These are phyloP conservation scores for Komagataella phaffii DNA, from an alignment of 805 yeast species.

Conservation along the genomic window DNA sequence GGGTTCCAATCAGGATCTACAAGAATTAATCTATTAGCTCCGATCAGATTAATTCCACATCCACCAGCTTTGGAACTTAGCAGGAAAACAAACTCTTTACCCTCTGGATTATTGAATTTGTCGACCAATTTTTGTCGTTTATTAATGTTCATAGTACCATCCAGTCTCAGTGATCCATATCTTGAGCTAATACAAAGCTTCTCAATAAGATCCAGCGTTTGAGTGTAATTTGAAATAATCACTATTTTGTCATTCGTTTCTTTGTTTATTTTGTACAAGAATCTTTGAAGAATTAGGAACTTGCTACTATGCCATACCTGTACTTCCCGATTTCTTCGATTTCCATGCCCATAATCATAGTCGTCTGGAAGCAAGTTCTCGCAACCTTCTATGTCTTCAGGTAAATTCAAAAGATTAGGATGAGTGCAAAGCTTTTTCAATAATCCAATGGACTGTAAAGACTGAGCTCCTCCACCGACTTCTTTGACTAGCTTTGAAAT, in stretches of 20 bases:
- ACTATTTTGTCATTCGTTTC: conserved; percentile 95
- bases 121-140: conserved; percentile 91
- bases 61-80: conserved; percentile 97
- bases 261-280: conserved; percentile 56
- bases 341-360: conserved; percentile 32
- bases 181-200: conserved; percentile 61
- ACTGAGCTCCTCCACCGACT: conserved; percentile 47
- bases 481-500: conserved; percentile 55
- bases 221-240: conserved; percentile 87
- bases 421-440: conserved; percentile 89
- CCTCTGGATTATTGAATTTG: conserved; percentile 79
- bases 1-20: conserved; percentile 97
- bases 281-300: conserved; percentile 72
- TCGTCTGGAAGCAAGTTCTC: conserved; percentile 61
- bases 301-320: conserved; percentile 82
- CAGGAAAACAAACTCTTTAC: conserved; percentile 76
- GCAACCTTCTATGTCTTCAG: conserved; percentile 66
- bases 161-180: conserved; percentile 73
- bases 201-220: conserved; percentile 84
- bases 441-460: conserved; percentile 79
- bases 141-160: conserved; percentile 86
- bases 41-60: conserved; percentile 93
- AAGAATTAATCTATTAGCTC: conserved; percentile 82
- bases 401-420: conserved; percentile 71
- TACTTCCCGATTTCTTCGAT: conserved; percentile 55